Conservation (phyloP, 495 filamentous ascomycete genomes). For the Trichoderma asperelloides region DNA sequence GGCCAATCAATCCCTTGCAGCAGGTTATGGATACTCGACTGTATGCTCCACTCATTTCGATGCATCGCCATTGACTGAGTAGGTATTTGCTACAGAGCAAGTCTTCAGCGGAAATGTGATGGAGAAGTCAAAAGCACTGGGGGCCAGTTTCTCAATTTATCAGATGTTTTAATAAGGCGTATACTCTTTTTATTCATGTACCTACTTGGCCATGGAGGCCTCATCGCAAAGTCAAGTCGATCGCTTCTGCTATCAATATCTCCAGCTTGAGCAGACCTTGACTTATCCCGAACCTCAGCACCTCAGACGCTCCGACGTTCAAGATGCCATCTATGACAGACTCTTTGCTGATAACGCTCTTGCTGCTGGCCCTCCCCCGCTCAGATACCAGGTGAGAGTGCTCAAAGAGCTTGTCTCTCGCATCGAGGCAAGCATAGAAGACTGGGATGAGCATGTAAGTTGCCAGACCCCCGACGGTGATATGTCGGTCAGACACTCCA, state of each 20-base stretch:
- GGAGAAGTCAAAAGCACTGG: not conserved
- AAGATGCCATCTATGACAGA: constrained; percentile 50
- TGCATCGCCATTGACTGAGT: not conserved
- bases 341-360: constrained; percentile 52
- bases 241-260: constrained; percentile 34
- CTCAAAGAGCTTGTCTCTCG: constrained; percentile 57
- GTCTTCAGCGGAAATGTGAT: not conserved
- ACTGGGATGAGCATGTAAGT: constrained; percentile 82
- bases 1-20: not conserved
- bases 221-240: not conserved
- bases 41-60: not conserved
- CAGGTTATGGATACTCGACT: not conserved
- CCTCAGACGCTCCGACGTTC: constrained; percentile 37
- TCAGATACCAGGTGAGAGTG: constrained; percentile 58
- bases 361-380: constrained; percentile 43
- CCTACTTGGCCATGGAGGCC: not conserved
- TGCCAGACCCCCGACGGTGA: not conserved
- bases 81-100: not conserved
- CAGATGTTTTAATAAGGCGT: not conserved
- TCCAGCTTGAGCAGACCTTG: constrained; percentile 29
- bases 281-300: constrained; percentile 25
- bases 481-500: not conserved
- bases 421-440: constrained; percentile 58
- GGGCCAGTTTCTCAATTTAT: not conserved
- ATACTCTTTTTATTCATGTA: not conserved